phyloP scores from a whole-genome alignment of 1,139 yeast genomes.

The Wickerhamomyces sp. region DNA sequence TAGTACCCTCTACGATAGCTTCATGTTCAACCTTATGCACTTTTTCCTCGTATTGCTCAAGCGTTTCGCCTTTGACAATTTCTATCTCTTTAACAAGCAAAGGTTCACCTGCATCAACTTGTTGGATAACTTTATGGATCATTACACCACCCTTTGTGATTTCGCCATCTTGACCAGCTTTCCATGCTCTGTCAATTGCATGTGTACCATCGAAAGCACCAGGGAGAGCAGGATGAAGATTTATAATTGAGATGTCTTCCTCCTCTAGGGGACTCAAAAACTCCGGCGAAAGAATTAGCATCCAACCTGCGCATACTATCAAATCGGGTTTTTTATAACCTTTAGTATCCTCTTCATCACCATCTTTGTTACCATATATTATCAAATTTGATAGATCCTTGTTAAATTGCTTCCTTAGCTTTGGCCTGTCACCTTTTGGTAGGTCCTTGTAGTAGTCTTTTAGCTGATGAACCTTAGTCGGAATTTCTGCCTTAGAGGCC shows the following conservation, averaged over 20 bases:
- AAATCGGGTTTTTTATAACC: slow-evolving; percentile 59
- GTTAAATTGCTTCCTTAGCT: slow-evolving; percentile 69
- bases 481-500: slow-evolving; percentile 64
- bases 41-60: slow-evolving; percentile 74
- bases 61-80: slow-evolving; percentile 62
- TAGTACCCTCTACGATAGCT: slow-evolving; percentile 91
- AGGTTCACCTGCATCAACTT: slow-evolving; percentile 92
- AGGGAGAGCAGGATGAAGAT: slow-evolving; percentile 94
- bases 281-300: slow-evolving; percentile 79
- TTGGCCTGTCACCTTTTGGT: slow-evolving; percentile 55
- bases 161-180: slow-evolving; percentile 83
- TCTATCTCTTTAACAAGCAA: slow-evolving; percentile 74
- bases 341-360: slow-evolving; percentile 23
- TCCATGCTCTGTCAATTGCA: slow-evolving; percentile 95
- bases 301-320: slow-evolving; percentile 98
- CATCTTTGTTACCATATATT: slow-evolving; percentile 40
- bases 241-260: slow-evolving; percentile 71
- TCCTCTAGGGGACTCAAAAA: slow-evolving; percentile 63
- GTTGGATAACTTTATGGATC: slow-evolving; percentile 93
- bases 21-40: slow-evolving; percentile 84
- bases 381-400: slow-evolving; percentile 68
- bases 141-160: slow-evolving; percentile 85
- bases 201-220: slow-evolving; percentile 96
- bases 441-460: slow-evolving; percentile 71
- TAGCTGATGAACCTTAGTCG: slow-evolving; percentile 65